A percentile compares a stretch with the other conserved stretches of the same genome.
phyloP scores from a whole-genome alignment of 208 protist genomes.

The Crithidia expoeki region DNA sequence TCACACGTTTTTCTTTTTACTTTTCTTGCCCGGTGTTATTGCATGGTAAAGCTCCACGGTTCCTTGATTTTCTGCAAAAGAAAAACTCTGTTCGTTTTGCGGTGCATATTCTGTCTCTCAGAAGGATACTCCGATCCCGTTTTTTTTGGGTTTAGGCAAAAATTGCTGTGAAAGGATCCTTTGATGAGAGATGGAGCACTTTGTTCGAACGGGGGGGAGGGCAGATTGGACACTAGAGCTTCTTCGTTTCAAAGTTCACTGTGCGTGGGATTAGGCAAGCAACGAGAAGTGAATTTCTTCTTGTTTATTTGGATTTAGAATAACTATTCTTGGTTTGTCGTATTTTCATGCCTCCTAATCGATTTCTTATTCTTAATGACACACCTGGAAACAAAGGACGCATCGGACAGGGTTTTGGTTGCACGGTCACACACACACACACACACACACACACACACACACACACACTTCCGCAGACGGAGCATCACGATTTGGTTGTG shows the following conservation, averaged over 20 bases:
- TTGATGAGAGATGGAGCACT: too few species aligned
- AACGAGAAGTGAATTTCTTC: not conserved
- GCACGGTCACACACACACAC: conserved; percentile 1
- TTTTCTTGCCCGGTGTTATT: not conserved
- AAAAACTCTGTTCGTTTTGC: too few species aligned
- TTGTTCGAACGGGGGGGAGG: too few species aligned
- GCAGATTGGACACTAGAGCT: too few species aligned
- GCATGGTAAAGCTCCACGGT: too few species aligned
- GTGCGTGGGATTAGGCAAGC: not conserved
- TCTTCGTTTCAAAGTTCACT: too few species aligned
- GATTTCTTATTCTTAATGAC: conserved; percentile 6
- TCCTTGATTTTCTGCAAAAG: too few species aligned
- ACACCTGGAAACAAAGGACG: conserved; percentile 1
- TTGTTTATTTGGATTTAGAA: conserved; percentile 14
- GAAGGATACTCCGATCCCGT: too few species aligned
- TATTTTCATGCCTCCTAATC: conserved; percentile 1
- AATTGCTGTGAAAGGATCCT: too few species aligned
- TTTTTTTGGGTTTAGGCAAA: too few species aligned
- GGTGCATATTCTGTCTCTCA: too few species aligned
- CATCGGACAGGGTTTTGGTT: not conserved
- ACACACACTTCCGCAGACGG: not conserved
- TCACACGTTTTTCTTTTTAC: not conserved
- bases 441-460: conserved; percentile 5
- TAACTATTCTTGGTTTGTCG: conserved; percentile 7
- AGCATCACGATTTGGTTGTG: not conserved